Percentiles rank a stretch among this genome's conserved stretches.
Conservation (phyloP, 108 stramenopile species). For the Phaeodactylum tricornutum region DNA sequence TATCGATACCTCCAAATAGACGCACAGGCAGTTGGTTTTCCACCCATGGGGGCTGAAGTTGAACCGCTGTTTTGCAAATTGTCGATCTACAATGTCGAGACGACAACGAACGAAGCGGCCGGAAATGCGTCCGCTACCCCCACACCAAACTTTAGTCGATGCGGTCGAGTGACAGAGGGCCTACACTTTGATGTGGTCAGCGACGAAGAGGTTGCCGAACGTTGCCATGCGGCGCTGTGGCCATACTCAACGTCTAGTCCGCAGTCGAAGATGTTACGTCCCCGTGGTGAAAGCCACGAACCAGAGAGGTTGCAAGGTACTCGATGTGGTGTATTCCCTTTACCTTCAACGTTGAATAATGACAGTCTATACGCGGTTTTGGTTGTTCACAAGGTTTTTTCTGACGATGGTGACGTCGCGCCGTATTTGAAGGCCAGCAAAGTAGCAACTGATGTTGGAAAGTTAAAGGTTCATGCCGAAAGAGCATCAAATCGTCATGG, state of each 20-base stretch:
- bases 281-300: not conserved
- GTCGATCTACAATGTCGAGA: conserved; percentile 79
- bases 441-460: conserved; percentile 31
- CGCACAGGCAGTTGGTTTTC: conserved; percentile 80
- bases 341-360: conserved; percentile 62
- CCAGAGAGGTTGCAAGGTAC: conserved; percentile 26
- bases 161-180: conserved; percentile 70
- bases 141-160: conserved; percentile 48
- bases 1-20: conserved; percentile 78
- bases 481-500: conserved; percentile 46
- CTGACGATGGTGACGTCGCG: conserved; percentile 51
- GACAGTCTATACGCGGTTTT: conserved; percentile 74
- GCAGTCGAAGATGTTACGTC: conserved; percentile 2
- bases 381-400: conserved; percentile 67
- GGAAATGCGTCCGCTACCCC: conserved; percentile 22
- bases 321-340: conserved; percentile 77
- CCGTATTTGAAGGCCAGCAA: conserved; percentile 15
- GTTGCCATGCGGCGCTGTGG: conserved; percentile 52
- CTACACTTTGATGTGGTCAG: conserved; percentile 75
- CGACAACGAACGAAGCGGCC: conserved; percentile 16
- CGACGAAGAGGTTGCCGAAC: conserved; percentile 46
- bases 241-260: conserved; percentile 29
- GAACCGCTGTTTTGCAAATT: conserved; percentile 83
- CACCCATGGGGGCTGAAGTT: conserved; percentile 66
- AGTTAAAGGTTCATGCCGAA: conserved; percentile 50